These are phyloP conservation scores for Lasiodiplodia gonubiensis DNA, from an alignment of 2,329 filamentous ascomycete species.

Conservation along the genomic window DNA sequence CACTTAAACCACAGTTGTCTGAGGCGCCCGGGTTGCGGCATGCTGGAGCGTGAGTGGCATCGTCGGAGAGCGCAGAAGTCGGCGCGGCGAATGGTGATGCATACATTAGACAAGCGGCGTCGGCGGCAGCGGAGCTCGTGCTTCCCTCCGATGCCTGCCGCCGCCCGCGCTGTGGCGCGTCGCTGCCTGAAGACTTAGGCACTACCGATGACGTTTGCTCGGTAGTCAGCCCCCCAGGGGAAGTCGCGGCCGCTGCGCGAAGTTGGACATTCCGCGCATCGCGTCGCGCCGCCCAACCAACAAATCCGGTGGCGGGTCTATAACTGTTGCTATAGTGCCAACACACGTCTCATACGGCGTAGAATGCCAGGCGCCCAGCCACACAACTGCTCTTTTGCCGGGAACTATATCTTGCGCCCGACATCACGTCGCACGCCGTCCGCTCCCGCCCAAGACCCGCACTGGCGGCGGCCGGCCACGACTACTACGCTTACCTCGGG, in stretches of 20 bases:
- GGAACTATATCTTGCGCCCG: constrained; percentile 11
- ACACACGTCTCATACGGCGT: neutral
- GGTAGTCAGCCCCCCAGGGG: neutral
- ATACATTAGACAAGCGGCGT: constrained; percentile 20
- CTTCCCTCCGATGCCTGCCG: neutral
- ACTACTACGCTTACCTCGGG: constrained; percentile 4
- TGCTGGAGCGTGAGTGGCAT: constrained; percentile 17
- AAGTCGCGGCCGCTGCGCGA: constrained; percentile 7
- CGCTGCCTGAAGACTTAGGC: constrained; percentile 5
- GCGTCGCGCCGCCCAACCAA: neutral
- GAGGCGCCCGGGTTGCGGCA: constrained; percentile 38
- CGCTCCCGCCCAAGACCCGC: constrained; percentile 16
- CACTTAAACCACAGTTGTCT: constrained; percentile 64
- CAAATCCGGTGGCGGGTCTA: constrained; percentile 7
- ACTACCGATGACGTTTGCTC: constrained; percentile 2
- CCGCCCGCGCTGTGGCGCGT: neutral
- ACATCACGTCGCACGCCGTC: neutral
- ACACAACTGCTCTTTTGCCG: neutral
- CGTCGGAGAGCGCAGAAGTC: neutral
- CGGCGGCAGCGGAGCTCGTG: constrained; percentile 23
- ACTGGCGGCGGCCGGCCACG: constrained; percentile 18
- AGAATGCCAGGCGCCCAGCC: neutral
- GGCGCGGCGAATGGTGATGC: constrained; percentile 22
- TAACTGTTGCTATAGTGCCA: constrained; percentile 1
- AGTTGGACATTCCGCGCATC: neutral